Conservation (phyloP, 495 filamentous ascomycete species). For the Aspergillus steynii region DNA sequence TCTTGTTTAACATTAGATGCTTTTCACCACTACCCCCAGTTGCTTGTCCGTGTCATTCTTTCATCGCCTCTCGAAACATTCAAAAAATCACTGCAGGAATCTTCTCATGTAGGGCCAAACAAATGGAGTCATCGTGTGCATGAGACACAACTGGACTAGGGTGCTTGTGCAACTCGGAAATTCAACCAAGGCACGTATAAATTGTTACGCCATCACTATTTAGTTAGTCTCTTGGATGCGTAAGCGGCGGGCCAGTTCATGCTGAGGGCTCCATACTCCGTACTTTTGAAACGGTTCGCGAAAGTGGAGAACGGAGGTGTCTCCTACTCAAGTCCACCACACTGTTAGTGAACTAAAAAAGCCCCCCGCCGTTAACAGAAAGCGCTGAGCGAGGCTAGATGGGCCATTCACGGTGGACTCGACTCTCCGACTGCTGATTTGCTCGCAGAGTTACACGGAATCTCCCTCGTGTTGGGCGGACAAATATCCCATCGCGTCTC, state of each 20-base stretch:
- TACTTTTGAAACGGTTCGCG: slow-evolving; percentile 5
- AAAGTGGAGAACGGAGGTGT: not conserved
- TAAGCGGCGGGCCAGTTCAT: not conserved
- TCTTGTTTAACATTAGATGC: not conserved
- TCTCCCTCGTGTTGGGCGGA: not conserved
- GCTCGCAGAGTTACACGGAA: not conserved
- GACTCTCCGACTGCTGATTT: not conserved
- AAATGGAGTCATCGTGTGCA: not conserved
- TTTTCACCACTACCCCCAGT: too few species aligned
- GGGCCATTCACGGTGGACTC: not conserved
- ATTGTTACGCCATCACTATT: not conserved
- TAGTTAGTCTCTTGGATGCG: not conserved
- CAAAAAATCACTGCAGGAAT: too few species aligned
- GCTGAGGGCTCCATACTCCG: not conserved
- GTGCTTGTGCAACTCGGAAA: not conserved
- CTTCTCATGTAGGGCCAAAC: not conserved
- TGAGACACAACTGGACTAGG: not conserved
- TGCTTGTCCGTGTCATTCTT: too few species aligned
- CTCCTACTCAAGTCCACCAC: not conserved
- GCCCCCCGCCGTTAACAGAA: not conserved
- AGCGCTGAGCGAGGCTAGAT: not conserved
- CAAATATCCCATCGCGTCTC: too few species aligned
- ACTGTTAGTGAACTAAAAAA: not conserved
- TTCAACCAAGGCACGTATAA: not conserved
- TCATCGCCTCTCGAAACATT: too few species aligned